These are phyloP conservation scores for Cystoisospora suis DNA, from an alignment of 169 alveolate species.

Conservation along the genomic window DNA sequence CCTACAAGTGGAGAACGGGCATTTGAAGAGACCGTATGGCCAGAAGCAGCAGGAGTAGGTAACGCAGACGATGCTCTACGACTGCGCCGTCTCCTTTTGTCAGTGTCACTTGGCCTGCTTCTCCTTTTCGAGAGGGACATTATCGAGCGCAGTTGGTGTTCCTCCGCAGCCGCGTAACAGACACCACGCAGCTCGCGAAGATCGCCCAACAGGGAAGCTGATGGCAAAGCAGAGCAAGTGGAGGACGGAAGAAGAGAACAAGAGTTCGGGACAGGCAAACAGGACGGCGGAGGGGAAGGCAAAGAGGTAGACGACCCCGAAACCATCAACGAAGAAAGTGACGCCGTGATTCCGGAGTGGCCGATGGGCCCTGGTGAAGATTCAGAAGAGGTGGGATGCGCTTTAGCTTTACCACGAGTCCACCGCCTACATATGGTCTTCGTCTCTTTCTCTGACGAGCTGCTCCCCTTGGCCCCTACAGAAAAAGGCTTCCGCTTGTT, in stretches of 20 bases:
- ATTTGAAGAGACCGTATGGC: background rate
- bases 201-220: background rate
- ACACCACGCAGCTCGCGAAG: conserved; percentile 20
- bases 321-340: no score
- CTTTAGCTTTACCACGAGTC: no score
- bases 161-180: conserved; percentile 16
- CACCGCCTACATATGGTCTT: no score
- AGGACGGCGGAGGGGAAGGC: background rate
- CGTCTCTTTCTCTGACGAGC: no score
- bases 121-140: conserved; percentile 18
- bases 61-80: background rate
- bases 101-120: background rate
- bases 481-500: no score
- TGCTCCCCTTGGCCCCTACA: no score
- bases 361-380: no score
- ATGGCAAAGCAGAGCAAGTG: background rate
- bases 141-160: background rate
- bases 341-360: no score
- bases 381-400: no score
- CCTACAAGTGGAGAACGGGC: background rate
- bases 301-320: no score
- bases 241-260: background rate
- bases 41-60: background rate
- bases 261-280: background rate
- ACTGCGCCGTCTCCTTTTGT: background rate